These are phyloP conservation scores for Botrytis hyacinthi DNA, from an alignment of 2,329 filamentous ascomycete species.

Conservation along the genomic window DNA sequence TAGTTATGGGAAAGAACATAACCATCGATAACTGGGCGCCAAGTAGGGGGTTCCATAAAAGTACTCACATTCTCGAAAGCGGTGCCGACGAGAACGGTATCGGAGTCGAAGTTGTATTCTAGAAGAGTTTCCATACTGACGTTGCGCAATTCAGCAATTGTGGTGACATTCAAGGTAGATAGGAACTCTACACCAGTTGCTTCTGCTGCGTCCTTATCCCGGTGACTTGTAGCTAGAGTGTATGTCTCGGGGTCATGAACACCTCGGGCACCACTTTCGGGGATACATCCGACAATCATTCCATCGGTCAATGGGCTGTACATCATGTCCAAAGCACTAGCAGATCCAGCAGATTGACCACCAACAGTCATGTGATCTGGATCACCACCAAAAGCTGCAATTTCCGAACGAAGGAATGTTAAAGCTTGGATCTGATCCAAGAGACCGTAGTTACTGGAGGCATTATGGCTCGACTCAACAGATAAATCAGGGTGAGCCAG, in stretches of 20 bases:
- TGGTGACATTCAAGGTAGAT: neutral
- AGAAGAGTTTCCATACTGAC: neutral
- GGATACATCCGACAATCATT: constrained; percentile 36
- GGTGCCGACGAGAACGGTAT: neutral
- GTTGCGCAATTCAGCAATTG: neutral
- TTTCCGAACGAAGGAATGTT: constrained; percentile 42
- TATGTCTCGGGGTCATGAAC: constrained; percentile 37
- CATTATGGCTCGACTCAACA: constrained; percentile 17
- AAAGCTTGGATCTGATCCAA: constrained; percentile 52
- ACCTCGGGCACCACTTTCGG: constrained; percentile 39
- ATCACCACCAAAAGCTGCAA: constrained; percentile 63
- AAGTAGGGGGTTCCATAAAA: neutral
- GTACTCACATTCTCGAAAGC: neutral
- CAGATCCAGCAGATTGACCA: constrained; percentile 61
- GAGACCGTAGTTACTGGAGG: constrained; percentile 64
- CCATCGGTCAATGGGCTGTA: constrained; percentile 33
- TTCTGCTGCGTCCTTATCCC: neutral
- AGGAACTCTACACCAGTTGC: neutral
- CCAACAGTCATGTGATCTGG: constrained; percentile 63
- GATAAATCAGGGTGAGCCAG: constrained; percentile 32
- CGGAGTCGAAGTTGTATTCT: neutral
- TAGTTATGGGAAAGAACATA: neutral
- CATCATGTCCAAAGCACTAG: constrained; percentile 32
- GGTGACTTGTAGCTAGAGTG: neutral
- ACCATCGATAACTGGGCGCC: neutral